Evolutionary conservation across 345 rosid genomes (phyloP).

Genomic region (Eucalyptus regnans): DNA sequence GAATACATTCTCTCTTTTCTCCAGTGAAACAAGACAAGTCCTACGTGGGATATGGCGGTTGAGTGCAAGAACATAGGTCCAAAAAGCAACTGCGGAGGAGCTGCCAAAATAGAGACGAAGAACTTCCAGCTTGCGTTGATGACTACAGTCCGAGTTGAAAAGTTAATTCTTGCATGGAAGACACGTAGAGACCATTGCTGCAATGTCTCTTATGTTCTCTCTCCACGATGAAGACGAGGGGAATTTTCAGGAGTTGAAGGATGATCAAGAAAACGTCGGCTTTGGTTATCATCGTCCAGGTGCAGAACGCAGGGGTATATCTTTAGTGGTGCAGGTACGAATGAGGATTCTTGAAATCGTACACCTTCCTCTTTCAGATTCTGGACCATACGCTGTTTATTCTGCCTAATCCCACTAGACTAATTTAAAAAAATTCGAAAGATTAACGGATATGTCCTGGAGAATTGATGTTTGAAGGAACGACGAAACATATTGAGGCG

Average conservation of each 20-base stretch:
- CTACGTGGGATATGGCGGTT: too few relatives aligned
- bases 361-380: not conserved
- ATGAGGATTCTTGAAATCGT: conserved; percentile 1
- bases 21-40: too few relatives aligned
- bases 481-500: conserved; percentile 40
- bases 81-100: too few relatives aligned
- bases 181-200: conserved; percentile 19
- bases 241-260: not conserved
- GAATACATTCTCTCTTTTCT: too few relatives aligned
- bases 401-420: not conserved
- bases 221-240: conserved; percentile 52
- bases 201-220: conserved; percentile 48
- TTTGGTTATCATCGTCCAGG: conserved; percentile 43
- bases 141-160: too few relatives aligned
- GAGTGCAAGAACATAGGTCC: too few relatives aligned
- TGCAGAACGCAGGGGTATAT: conserved; percentile 40
- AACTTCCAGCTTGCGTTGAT: too few relatives aligned
- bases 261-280: conserved; percentile 13
- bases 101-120: too few relatives aligned
- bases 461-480: conserved; percentile 52
- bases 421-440: conserved; percentile 19
- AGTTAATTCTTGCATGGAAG: too few relatives aligned
- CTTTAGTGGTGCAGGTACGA: conserved; percentile 58
- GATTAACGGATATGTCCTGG: conserved; percentile 67
- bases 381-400: not conserved